Percentiles rank a stretch among this genome's conserved stretches.
Conservation (phyloP, 768 basidiomycete species). For the Mycena capillaripes region DNA sequence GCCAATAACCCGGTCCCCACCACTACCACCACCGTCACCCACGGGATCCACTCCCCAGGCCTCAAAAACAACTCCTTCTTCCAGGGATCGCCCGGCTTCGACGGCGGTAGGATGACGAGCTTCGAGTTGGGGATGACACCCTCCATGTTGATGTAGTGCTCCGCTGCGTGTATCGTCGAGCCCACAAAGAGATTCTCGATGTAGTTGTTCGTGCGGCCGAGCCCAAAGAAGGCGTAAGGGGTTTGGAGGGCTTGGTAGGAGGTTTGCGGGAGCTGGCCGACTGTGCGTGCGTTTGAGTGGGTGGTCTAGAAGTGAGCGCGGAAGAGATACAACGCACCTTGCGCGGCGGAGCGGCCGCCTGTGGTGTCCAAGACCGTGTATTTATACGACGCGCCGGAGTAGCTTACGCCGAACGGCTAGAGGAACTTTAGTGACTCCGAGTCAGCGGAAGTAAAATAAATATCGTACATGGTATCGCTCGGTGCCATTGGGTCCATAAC, state of each 20-base stretch:
- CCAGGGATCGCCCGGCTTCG: conserved; percentile 67
- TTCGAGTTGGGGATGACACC: conserved; percentile 98
- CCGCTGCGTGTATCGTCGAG: conserved; percentile 77
- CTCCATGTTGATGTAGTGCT: conserved; percentile 94
- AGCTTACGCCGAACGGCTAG: conserved; percentile 94
- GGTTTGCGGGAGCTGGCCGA: conserved; percentile 94
- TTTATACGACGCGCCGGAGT: conserved; percentile 96
- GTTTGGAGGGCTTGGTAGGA: conserved; percentile 91
- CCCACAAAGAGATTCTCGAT: conserved; percentile 99
- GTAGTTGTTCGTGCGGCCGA: conserved; percentile 99
- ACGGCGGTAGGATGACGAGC: conserved; percentile 74
- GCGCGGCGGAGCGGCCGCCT: conserved; percentile 90
- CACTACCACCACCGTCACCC: conserved; percentile 93
- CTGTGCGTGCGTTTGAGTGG: conserved; percentile 52
- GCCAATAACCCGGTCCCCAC: conserved; percentile 81
- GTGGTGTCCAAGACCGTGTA: conserved; percentile 96
- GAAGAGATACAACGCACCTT: conserved; percentile 63
- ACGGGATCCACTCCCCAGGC: conserved; percentile 98
- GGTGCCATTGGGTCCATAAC: conserved; percentile 72
- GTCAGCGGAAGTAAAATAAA: not conserved
- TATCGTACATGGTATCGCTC: conserved; percentile 78
- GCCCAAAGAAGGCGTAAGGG: conserved; percentile 96
- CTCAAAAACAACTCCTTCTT: conserved; percentile 90
- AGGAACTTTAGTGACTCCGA: conserved; percentile 20
- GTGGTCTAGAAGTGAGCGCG: not conserved